Percentiles rank a stretch among this genome's conserved stretches.
These are phyloP conservation scores for Juglanconis juglandina DNA, from an alignment of 2,329 filamentous ascomycete species.

Conservation along the genomic window DNA sequence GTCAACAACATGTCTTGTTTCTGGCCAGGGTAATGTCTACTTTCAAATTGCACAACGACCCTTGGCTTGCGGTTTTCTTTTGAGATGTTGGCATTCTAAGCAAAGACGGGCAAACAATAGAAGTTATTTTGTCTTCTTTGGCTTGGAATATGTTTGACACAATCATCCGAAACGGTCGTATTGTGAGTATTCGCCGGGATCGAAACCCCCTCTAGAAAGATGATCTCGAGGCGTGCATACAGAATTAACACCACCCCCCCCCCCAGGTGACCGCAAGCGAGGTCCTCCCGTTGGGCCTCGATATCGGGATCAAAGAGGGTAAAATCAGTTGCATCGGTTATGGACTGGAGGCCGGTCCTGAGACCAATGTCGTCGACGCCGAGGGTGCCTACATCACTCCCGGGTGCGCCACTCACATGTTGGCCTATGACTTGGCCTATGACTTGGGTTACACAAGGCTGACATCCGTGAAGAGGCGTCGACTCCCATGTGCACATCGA, in stretches of 20 bases:
- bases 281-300: constrained; percentile 37
- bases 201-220: not conserved
- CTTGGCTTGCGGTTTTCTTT: not conserved
- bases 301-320: constrained; percentile 45
- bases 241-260: not conserved
- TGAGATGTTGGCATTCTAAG: not conserved
- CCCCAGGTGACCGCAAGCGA: constrained; percentile 45
- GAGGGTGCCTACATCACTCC: constrained; percentile 42
- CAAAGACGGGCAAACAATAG: not conserved
- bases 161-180: constrained; percentile 25
- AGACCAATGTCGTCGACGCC: constrained; percentile 40
- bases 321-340: constrained; percentile 43
- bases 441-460: not conserved
- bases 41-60: not conserved
- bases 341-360: constrained; percentile 28
- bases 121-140: constrained; percentile 2
- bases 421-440: accelerated
- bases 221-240: no score
- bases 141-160: constrained; percentile 19
- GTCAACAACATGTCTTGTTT: not conserved
- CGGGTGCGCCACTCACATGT: constrained; percentile 18
- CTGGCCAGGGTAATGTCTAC: not conserved
- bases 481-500: constrained; percentile 36
- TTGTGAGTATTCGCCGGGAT: constrained; percentile 16
- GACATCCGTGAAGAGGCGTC: constrained; percentile 27